Base-by-base conservation (phyloP, 257 asterid species). In the Penstemon davidsonii region DNA sequence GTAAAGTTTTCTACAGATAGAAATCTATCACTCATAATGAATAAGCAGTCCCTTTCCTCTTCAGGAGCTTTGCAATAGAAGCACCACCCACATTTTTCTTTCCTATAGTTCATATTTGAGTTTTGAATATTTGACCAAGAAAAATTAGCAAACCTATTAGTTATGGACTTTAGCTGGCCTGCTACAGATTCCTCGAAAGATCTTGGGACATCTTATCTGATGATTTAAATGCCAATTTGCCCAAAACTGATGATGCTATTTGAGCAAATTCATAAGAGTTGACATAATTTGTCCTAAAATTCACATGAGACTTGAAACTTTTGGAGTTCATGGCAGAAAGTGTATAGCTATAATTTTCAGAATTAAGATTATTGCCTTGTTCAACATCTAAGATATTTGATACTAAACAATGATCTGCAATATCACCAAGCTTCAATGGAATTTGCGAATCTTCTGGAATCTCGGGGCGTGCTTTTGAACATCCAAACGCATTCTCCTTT, bases 241-340 rank as follows among this genome's bases (percentile, higher is more conserved):
- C 91, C 45, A 67, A 84, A 74, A 73, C 76, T 53, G 78, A 75
- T 11, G 91, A 82, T 50, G 97, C 86, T 47, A 81, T 78, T 70
- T 81, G 84, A 71, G 98, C 94, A 75, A 86, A 92, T 67, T 78
- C 81, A 67, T 92, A 92, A 76, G 62, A 74, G 84, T 92, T 92
- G 66, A 80, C 75, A 80, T 89, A 92, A 70, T 76, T 68, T 64
- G 49, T 65, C 69, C 74, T 49, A 19, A 55, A 33, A 59, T 51
- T 76, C 77, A 63, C 83, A 55, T 80, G 74, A 18, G 76, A 71
- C 55, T 60, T 43, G 49, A 63, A n/a, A n/a, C n/a, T n/a, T n/a
- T n/a, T 54, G 37, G 68, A 55, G 55, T 68, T 67, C 54, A n/a
- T 37, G 76, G 60, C 44, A 64, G 54, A 57, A 11, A 62, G 60